Conservation (phyloP, 2,329 filamentous ascomycete species). For the Nothopassalora personata region DNA sequence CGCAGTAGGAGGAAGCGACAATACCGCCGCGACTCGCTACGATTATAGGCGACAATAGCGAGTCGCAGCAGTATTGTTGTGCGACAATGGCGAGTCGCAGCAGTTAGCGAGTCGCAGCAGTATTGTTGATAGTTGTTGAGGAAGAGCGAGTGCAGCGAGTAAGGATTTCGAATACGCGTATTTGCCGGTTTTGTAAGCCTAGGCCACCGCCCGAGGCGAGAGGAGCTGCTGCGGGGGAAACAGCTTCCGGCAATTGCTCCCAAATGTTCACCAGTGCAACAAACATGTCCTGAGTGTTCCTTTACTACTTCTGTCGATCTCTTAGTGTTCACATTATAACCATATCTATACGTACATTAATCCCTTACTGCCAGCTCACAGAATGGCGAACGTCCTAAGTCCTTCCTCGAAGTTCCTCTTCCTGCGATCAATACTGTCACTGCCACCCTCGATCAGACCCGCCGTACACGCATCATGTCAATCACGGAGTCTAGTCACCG, state of each 20-base stretch:
- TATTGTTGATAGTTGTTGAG: too few species aligned
- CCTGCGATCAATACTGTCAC: conserved; percentile 20
- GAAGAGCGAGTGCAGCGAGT: too few species aligned
- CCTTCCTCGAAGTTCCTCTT: conserved; percentile 9
- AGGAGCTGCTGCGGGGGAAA: not conserved
- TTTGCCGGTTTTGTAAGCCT: too few species aligned
- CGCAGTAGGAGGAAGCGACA: too few species aligned
- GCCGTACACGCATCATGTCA: conserved; percentile 21
- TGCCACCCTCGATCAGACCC: conserved; percentile 26
- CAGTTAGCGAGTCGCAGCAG: too few species aligned
- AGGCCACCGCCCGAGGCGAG: too few species aligned
- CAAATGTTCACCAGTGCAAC: not conserved
- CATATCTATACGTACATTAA: not conserved
- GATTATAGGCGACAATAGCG: too few species aligned
- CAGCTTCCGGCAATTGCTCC: not conserved
- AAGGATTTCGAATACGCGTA: too few species aligned
- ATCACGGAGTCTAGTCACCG: conserved; percentile 17
- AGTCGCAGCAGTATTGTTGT: too few species aligned
- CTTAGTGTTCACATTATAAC: not conserved
- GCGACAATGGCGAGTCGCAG: too few species aligned
- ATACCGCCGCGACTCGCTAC: too few species aligned
- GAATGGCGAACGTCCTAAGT: conserved; percentile 7
- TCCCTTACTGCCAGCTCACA: not conserved
- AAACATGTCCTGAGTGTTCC: not conserved
- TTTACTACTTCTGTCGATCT: not conserved